Evolutionary conservation across 148 eudicot genomes (phyloP).

Genomic region (Drosera capensis): DNA sequence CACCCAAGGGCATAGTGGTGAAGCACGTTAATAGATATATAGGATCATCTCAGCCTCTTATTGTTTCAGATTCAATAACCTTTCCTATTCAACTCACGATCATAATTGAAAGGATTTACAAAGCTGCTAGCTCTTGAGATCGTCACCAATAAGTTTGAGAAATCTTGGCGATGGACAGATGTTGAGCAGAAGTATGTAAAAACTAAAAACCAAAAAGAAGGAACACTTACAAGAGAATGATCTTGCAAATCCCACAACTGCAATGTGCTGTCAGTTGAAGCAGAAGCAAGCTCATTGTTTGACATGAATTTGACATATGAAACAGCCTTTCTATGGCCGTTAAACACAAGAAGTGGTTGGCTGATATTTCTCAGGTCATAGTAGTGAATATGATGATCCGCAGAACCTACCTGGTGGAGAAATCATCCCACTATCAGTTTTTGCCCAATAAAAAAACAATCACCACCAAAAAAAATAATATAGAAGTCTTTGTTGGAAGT

Average conservation of each 20-base stretch:
- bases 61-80: too few species aligned
- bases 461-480: not conserved
- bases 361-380: constrained; percentile 77
- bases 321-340: constrained; percentile 78
- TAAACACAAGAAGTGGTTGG: constrained; percentile 62
- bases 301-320: constrained; percentile 87
- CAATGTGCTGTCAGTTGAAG: constrained; percentile 83
- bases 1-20: too few species aligned
- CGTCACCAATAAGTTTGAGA: too few species aligned
- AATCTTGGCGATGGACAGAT: too few species aligned
- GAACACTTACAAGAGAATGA: constrained; percentile 34
- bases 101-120: too few species aligned
- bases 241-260: constrained; percentile 73
- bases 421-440: not conserved
- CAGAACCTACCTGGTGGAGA: constrained; percentile 74
- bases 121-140: too few species aligned
- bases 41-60: too few species aligned
- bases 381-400: constrained; percentile 80
- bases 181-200: not conserved
- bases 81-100: too few species aligned
- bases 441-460: not conserved
- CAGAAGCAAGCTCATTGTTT: constrained; percentile 75
- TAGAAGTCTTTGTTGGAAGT: too few species aligned
- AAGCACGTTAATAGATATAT: too few species aligned
- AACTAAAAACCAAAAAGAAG: not conserved